Percentiles rank a stretch among this genome's conserved stretches.
phyloP scores from a whole-genome alignment of 345 rosid genomes.

The Reutealis trisperma region DNA sequence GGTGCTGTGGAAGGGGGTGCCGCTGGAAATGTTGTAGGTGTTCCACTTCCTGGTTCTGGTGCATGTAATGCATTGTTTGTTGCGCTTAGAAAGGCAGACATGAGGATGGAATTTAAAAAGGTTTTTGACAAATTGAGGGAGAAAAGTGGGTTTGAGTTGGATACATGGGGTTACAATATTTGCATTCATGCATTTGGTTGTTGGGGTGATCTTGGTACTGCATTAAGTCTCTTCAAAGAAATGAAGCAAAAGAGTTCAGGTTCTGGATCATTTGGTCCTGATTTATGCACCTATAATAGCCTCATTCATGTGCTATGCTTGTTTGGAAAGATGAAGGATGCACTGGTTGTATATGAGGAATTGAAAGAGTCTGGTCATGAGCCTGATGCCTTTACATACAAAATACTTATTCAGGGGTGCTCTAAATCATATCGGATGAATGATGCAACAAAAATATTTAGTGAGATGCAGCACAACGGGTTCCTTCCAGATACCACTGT shows the following conservation, averaged over 20 bases:
- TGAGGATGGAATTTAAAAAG: constrained; percentile 56
- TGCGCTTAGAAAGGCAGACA: constrained; percentile 60
- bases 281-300: constrained; percentile 88
- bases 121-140: constrained; percentile 51
- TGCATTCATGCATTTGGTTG: constrained; percentile 86
- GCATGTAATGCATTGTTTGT: constrained; percentile 69
- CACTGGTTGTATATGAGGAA: constrained; percentile 69
- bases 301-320: constrained; percentile 71
- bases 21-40: constrained; percentile 21
- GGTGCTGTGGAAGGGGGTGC: background rate
- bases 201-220: constrained; percentile 70
- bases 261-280: constrained; percentile 52
- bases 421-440: constrained; percentile 61
- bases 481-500: constrained; percentile 57
- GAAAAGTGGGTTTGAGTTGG: constrained; percentile 51
- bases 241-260: constrained; percentile 59
- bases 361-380: constrained; percentile 79
- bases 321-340: constrained; percentile 75
- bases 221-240: constrained; percentile 72
- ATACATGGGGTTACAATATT: constrained; percentile 72
- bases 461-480: constrained; percentile 78
- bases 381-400: constrained; percentile 74
- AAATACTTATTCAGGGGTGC: constrained; percentile 78
- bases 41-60: constrained; percentile 48
- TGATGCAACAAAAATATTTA: constrained; percentile 63